Evolutionary conservation across 129 eudicot genomes (phyloP).

Genomic region (Flaveria sonorensis): DNA sequence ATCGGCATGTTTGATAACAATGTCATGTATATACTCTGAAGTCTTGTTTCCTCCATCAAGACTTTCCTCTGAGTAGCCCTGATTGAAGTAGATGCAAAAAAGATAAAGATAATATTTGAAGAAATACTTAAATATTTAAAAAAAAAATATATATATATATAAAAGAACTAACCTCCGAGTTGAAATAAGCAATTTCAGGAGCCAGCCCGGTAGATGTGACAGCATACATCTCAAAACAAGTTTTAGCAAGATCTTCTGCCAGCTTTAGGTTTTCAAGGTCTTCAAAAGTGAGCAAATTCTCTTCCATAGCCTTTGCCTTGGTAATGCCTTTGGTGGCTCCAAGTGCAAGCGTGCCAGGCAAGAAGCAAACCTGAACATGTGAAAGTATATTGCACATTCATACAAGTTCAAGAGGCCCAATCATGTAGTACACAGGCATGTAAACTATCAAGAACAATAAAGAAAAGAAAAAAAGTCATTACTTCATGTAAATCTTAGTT

Average conservation of each 20-base stretch:
- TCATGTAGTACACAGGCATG: neutral
- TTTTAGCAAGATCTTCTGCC: constrained; percentile 92
- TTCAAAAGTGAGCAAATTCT: constrained; percentile 68
- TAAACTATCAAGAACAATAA: neutral
- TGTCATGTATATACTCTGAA: constrained; percentile 73
- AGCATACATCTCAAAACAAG: constrained; percentile 83
- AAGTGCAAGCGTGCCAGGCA: constrained; percentile 95
- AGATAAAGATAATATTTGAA: neutral
- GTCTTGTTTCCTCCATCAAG: constrained; percentile 87
- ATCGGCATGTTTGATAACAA: constrained; percentile 81
- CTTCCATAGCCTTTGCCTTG: constrained; percentile 66
- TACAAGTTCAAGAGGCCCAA: neutral
- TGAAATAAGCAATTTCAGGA: constrained; percentile 90
- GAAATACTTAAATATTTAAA: neutral
- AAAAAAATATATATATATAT: neutral
- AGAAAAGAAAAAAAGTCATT: neutral
- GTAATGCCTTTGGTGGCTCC: constrained; percentile 93
- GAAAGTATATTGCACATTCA: constrained; percentile 15
- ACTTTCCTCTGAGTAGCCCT: constrained; percentile 69
- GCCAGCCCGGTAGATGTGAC: constrained; percentile 97
- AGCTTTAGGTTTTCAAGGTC: constrained; percentile 86
- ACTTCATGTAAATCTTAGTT: constrained; percentile 1
- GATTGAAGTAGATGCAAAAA: constrained; percentile 26
- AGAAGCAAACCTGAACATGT: constrained; percentile 77
- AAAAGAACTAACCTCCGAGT: constrained; percentile 58